Evolutionary conservation across 177 flowering plant genomes (phyloP), one percentile per base, ranked within the genome.

Genomic region (Vitis hybrid): DNA sequence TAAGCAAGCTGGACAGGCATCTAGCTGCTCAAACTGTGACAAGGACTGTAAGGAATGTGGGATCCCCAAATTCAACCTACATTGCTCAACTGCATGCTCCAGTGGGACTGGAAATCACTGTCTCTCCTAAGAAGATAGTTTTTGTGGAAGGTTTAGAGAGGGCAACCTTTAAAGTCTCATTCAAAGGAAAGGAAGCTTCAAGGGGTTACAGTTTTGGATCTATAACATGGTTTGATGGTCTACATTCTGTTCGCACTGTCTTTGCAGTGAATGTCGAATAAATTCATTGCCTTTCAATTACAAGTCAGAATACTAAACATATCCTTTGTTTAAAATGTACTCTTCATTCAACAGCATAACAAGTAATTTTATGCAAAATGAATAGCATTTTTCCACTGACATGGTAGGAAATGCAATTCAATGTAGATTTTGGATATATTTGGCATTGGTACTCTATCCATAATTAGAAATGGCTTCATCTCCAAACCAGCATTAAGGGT

Each of bases 31-130:
- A 50, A 24, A 75, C 66, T 0, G 63, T 90, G 54, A 70, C 74
- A 50, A 81, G 98, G 76, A 82, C 82, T 0, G 86, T 80, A 13
- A 93, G 86, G 3, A 91, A 93, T 66, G 87, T 92, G 14, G 95
- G 92, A 3, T 64, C 76, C 1, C 61, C 56, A 40, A 84, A 87
- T 71, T 60, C 84, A 11, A 85, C 90, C 0, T 92, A 92, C 65
- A 72, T 57, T 14, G 83, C 85, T 1, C 75, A 59, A 3, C 76
- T 89, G 17, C 72, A 79, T 3, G 73, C 85, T 30, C 87, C 92
- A 1, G n/a, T 10, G 2, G 88, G 89, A 6, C 72, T 92, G 51
- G 55, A 18, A 3, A 91, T 87, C 4, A 77, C 77, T 18, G 92
- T 90, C 11, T 69, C 54, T 1, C 97, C 95, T 0, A 62, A 66